These are phyloP conservation scores for Phoenix dactylifera DNA, from an alignment of 176 grass and related monocot species.

Conservation along the genomic window DNA sequence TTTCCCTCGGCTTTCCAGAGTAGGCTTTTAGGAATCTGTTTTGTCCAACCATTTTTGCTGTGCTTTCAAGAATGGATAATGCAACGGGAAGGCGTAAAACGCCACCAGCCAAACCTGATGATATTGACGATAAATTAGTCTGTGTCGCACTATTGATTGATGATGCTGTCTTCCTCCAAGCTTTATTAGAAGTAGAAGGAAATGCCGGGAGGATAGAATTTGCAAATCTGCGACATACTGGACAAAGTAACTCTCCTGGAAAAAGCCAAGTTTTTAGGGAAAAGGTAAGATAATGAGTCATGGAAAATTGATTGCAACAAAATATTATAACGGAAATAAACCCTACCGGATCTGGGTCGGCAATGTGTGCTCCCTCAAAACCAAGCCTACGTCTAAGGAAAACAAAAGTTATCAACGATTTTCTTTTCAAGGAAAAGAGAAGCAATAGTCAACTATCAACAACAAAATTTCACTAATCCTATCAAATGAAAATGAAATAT, in stretches of 20 bases:
- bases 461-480: not conserved
- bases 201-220: slow-evolving; percentile 86
- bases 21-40: slow-evolving; percentile 52
- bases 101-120: slow-evolving; percentile 22
- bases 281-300: slow-evolving; percentile 9
- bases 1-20: slow-evolving; percentile 51
- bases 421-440: too few species aligned
- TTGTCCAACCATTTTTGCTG: slow-evolving; percentile 66
- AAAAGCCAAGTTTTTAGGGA: not conserved
- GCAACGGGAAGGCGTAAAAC: slow-evolving; percentile 34
- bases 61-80: slow-evolving; percentile 61
- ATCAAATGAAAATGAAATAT: too few species aligned
- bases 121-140: slow-evolving; percentile 18
- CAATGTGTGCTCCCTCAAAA: slow-evolving; percentile 93
- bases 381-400: slow-evolving; percentile 73
- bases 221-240: slow-evolving; percentile 90
- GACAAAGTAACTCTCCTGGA: slow-evolving; percentile 90
- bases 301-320: too few species aligned
- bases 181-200: slow-evolving; percentile 33
- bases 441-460: not conserved
- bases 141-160: slow-evolving; percentile 17
- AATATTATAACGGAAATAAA: not conserved
- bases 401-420: too few species aligned
- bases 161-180: slow-evolving; percentile 20
- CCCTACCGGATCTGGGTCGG: slow-evolving; percentile 82